Evolutionary conservation across 2,329 filamentous ascomycete species (phyloP).

Genomic region (Zasmidium cellare): DNA sequence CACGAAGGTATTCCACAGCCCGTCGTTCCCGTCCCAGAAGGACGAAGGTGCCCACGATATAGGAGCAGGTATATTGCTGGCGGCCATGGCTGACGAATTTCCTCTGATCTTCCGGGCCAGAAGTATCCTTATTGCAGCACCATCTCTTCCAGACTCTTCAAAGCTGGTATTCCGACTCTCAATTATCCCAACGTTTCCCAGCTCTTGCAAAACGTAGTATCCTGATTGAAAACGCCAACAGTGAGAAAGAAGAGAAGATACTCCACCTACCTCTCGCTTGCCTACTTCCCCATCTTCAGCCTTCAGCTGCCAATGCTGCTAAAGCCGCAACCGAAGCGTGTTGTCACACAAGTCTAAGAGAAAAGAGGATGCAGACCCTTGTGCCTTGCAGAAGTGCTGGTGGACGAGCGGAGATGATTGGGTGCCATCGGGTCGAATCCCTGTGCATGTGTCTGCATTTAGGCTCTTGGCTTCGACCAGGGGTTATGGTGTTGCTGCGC

Average conservation of each 20-base stretch:
- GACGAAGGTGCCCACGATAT: conserved; percentile 12
- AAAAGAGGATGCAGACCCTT: neutral
- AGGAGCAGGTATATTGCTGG: conserved; percentile 1
- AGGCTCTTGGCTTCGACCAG: neutral
- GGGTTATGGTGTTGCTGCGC: neutral
- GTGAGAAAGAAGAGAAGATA: neutral
- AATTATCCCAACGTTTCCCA: neutral
- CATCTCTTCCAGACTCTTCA: neutral
- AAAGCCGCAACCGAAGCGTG: neutral
- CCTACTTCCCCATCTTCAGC: neutral
- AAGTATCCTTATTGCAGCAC: neutral
- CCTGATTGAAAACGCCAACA: neutral
- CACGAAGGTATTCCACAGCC: conserved; percentile 26
- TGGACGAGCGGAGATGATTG: neutral
- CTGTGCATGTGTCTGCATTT: neutral
- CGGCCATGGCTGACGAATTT: neutral
- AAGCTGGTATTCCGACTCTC: neutral
- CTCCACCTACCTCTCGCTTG: neutral
- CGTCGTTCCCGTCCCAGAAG: conserved; percentile 27
- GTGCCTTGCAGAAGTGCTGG: neutral
- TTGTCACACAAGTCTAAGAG: neutral
- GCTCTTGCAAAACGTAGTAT: neutral
- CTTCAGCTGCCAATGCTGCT: neutral
- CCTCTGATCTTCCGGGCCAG: neutral
- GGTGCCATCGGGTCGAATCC: neutral